Conservation (phyloP, 768 basidiomycete species). For the Mycena venus region DNA sequence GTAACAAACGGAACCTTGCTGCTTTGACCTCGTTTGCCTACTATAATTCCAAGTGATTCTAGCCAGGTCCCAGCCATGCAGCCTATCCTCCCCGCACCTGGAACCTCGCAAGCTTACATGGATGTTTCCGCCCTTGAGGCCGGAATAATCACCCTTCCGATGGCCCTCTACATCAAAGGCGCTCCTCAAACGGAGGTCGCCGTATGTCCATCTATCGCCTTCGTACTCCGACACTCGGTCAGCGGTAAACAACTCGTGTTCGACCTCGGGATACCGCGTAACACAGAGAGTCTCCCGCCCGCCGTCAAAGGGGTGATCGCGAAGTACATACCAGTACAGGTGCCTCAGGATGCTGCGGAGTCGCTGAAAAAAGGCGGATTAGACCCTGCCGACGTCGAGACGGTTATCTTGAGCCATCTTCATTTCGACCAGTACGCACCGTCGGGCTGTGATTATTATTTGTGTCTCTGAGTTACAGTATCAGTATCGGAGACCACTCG, state of each 20-base stretch:
- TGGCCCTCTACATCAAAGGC: slow-evolving; percentile 52
- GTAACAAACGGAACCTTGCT: no score
- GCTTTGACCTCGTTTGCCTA: no score
- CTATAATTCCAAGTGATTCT: no score
- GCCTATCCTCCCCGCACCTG: slow-evolving; percentile 55
- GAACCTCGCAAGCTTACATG: slow-evolving; percentile 61
- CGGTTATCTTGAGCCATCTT: slow-evolving; percentile 63
- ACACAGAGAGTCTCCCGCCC: slow-evolving; percentile 58
- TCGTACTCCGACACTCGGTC: slow-evolving; percentile 62
- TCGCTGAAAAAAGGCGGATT: slow-evolving; percentile 64
- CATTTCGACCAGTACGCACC: slow-evolving; percentile 61
- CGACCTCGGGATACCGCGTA: slow-evolving; percentile 68
- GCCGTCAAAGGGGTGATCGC: slow-evolving; percentile 35
- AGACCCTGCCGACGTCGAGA: slow-evolving; percentile 56
- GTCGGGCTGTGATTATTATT: no score
- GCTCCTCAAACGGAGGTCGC: slow-evolving; percentile 41
- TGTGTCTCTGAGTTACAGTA: no score
- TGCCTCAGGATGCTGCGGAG: slow-evolving; percentile 57
- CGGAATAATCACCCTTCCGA: slow-evolving; percentile 55
- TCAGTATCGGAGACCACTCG: slow-evolving; percentile 56
- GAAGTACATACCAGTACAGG: slow-evolving; percentile 16
- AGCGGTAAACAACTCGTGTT: slow-evolving; percentile 57
- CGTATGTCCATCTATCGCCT: slow-evolving; percentile 61
- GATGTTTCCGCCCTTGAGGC: slow-evolving; percentile 69
- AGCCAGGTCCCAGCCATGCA: no score